Evolutionary conservation across 352 stramenopile genomes (phyloP).

Genomic region (Phytopythium kandeliae): DNA sequence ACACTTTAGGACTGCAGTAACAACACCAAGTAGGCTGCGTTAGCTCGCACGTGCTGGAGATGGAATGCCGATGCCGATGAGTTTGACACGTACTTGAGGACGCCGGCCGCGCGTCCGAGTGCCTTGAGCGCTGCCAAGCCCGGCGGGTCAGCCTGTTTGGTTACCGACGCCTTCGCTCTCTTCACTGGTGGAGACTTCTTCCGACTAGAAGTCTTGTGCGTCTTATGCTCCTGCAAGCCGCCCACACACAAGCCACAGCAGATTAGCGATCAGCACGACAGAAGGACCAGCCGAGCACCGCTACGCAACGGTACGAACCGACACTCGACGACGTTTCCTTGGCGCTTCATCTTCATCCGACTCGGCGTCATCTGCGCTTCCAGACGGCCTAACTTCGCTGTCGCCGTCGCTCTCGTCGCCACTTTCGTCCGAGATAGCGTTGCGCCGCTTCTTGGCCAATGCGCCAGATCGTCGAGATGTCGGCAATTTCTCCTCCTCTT

Average conservation of each 20-base stretch:
- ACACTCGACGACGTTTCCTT: conserved; percentile 4
- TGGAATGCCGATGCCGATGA: neutral
- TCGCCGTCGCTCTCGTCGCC: conserved; percentile 32
- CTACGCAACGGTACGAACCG: conserved; percentile 26
- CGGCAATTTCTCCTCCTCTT: conserved; percentile 14
- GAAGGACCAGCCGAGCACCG: neutral
- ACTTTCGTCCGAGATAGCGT: conserved; percentile 35
- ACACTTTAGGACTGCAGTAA: conserved; percentile 47
- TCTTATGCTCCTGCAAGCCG: conserved; percentile 3
- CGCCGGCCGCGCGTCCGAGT: conserved; percentile 51
- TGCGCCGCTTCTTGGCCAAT: conserved; percentile 19
- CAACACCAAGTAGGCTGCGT: neutral
- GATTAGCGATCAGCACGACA: neutral
- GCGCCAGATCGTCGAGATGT: conserved; percentile 4
- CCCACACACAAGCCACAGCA: too few species aligned
- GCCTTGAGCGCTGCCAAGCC: conserved; percentile 64
- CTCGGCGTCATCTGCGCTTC: conserved; percentile 14
- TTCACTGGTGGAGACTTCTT: conserved; percentile 14
- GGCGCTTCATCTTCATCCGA: conserved; percentile 7
- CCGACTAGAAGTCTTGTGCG: conserved; percentile 14
- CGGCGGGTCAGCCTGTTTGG: conserved; percentile 25
- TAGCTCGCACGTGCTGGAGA: neutral
- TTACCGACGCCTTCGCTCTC: conserved; percentile 12
- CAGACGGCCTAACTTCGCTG: conserved; percentile 15
- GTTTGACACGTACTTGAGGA: conserved; percentile 49